phyloP scores from a whole-genome alignment of 495 filamentous ascomycete species.

The Lophiotrema nucula region DNA sequence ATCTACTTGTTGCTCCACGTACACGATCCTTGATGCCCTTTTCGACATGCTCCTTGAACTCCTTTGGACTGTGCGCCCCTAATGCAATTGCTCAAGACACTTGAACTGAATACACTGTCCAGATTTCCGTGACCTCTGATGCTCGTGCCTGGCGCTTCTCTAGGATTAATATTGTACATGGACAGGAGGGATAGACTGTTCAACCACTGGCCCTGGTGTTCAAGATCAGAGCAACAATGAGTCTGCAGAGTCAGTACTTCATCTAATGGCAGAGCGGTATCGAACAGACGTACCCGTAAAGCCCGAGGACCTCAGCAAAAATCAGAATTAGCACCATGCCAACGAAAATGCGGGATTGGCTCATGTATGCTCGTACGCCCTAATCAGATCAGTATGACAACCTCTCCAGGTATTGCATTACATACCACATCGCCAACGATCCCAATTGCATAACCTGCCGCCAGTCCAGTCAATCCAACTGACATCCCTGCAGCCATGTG shows the following conservation, averaged over 20 bases:
- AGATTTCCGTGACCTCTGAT: too few species aligned
- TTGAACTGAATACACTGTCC: too few species aligned
- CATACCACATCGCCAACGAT: conserved; percentile 85
- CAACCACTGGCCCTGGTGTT: conserved; percentile 41
- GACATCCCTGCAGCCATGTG: conserved; percentile 88
- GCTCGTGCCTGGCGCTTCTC: too few species aligned
- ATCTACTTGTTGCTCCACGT: too few species aligned
- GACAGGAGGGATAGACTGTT: too few species aligned
- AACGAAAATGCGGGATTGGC: conserved; percentile 91
- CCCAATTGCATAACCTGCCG: conserved; percentile 97
- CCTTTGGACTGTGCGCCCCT: too few species aligned
- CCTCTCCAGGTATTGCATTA: not conserved
- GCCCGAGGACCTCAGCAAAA: conserved; percentile 94
- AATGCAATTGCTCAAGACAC: not conserved
- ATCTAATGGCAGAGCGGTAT: too few species aligned
- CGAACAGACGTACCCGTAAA: conserved; percentile 92
- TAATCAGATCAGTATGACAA: conserved; percentile 39
- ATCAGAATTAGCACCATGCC: conserved; percentile 98
- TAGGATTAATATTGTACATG: too few species aligned
- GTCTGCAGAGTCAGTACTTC: conserved; percentile 29
- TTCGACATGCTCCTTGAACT: too few species aligned
- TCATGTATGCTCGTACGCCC: conserved; percentile 93
- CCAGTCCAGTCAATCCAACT: conserved; percentile 86
- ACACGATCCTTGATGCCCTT: too few species aligned
- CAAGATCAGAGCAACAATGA: conserved; percentile 47